phyloP scores from a whole-genome alignment of 2,329 filamentous ascomycete genomes.

The Chaetomium olivaceum region DNA sequence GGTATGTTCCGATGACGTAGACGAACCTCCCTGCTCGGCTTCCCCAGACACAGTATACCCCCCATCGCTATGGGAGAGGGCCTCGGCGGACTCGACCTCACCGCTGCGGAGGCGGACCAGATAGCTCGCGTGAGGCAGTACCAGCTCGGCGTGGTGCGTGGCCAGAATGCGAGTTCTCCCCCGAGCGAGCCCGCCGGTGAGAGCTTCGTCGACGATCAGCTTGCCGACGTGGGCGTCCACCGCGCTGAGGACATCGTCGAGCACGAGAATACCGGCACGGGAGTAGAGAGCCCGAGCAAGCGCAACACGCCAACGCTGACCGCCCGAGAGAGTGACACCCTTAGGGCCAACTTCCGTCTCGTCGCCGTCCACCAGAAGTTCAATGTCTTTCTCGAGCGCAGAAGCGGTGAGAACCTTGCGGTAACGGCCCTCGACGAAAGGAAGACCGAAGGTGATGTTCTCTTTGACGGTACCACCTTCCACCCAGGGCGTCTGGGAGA shows the following conservation, averaged over 20 bases:
- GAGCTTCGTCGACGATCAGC: constrained; percentile 53
- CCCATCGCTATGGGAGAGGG: constrained; percentile 17
- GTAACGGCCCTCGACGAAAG: constrained; percentile 45
- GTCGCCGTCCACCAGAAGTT: constrained; percentile 46
- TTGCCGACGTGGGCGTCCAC: constrained; percentile 46
- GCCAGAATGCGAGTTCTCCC: constrained; percentile 64
- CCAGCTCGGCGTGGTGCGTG: constrained; percentile 50
- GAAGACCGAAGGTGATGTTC: constrained; percentile 49
- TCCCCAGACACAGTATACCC: not conserved
- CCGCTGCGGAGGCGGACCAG: constrained; percentile 37
- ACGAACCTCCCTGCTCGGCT: not conserved
- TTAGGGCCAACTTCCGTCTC: constrained; percentile 46
- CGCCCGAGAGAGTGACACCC: constrained; percentile 47
- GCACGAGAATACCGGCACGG: constrained; percentile 44
- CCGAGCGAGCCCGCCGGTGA: constrained; percentile 51
- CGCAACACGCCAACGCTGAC: constrained; percentile 49
- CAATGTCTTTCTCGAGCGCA: constrained; percentile 46
- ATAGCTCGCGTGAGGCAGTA: constrained; percentile 36
- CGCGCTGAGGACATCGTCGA: constrained; percentile 55
- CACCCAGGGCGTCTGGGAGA: constrained; percentile 51
- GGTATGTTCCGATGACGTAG: not conserved
- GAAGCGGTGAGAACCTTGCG: constrained; percentile 49
- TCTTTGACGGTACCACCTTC: constrained; percentile 48
- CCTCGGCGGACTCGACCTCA: constrained; percentile 32
- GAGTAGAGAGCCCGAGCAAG: constrained; percentile 51